Evolutionary conservation across 2,329 filamentous ascomycete genomes (phyloP), one percentile per base, ranked within the genome.

Genomic region (Pseudopithomyces maydicus): DNA sequence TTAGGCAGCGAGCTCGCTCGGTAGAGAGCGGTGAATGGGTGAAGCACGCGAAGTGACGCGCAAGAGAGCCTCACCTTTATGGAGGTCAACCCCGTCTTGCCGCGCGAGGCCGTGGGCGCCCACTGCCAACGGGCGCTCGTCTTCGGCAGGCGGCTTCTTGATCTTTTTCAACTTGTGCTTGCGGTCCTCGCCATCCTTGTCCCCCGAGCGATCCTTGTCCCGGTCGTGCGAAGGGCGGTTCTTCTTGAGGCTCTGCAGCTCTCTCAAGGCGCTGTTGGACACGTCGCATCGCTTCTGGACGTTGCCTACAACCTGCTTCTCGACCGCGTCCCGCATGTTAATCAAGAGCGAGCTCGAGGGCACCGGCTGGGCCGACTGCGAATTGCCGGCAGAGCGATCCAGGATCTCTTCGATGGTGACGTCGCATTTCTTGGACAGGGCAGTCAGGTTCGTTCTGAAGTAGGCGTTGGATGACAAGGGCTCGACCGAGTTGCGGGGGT

Each of bases 131-230:
- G 85, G 85, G 42, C 85, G 78, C 53, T 86, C 83, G 59, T 90
- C 86, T 57, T 84, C 85, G 8, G 85, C 82, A 56, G 89, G 90
- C 77, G 92, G 92, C 73, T 90, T 88, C 80, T 91, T 92, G 82
- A 91, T 83, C 74, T 93, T 75, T 63, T 78, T 77, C 48, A 75
- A 60, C 64, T 76, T 77, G 61, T 73, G 71, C 35, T 72, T 74
- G 60, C 84, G 79, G 47, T 86, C 82, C 55, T 82, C 80, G 70
- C 59, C 74, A 68, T 74, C 81, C 72, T 72, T 80, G 66, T 81
- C 45, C 26, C 29, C n/a, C 81, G 55, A 77, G 77, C 57, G 78
- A 77, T 55, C 79, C 74, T 61, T 85, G 78, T 62, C 73, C 52
- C 78, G 79, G 68, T 82, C 81, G 36, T 84, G 83, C 54, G 86